phyloP scores from a whole-genome alignment of 2,329 filamentous ascomycete genomes.

The Xylaria sp. region DNA sequence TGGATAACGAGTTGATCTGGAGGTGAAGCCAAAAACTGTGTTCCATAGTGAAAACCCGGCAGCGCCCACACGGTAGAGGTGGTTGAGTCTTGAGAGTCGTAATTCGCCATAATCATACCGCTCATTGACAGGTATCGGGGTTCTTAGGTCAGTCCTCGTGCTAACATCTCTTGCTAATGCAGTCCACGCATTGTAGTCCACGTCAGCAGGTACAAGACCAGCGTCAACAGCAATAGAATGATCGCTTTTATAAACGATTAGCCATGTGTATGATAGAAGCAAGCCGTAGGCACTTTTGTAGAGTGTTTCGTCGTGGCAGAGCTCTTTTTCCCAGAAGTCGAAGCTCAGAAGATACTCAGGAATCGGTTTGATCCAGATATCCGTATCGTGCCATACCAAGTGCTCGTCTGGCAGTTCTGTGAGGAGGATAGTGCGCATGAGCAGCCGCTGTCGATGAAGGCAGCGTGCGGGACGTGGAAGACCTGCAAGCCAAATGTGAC shows the following conservation, averaged over 20 bases:
- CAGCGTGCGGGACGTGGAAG: constrained; percentile 39
- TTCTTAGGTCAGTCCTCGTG: constrained; percentile 27
- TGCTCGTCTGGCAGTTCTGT: constrained; percentile 49
- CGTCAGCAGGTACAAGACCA: constrained; percentile 42
- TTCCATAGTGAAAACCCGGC: constrained; percentile 42
- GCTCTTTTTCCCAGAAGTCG: constrained; percentile 41
- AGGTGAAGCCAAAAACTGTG: constrained; percentile 47
- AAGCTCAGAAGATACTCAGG: constrained; percentile 46
- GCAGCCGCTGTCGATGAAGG: constrained; percentile 46
- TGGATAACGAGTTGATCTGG: constrained; percentile 49
- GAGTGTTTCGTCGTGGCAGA: constrained; percentile 42
- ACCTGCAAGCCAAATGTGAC: constrained; percentile 42
- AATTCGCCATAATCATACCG: constrained; percentile 59
- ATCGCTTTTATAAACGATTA: constrained; percentile 50
- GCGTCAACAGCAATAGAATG: constrained; percentile 50
- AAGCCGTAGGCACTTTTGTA: constrained; percentile 51
- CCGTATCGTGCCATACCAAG: constrained; percentile 45
- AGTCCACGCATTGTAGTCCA: background rate
- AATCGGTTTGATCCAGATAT: constrained; percentile 45
- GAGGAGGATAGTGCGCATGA: constrained; percentile 46
- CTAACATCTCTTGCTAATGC: background rate
- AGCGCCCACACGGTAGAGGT: constrained; percentile 48
- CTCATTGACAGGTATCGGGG: constrained; percentile 48
- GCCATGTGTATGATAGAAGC: constrained; percentile 55
- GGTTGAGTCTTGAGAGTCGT: constrained; percentile 56